A percentile compares a stretch with the other conserved stretches of the same genome.
These are phyloP conservation scores for Eutypa lata DNA, from an alignment of 2,329 filamentous ascomycete genomes.

Conservation along the genomic window DNA sequence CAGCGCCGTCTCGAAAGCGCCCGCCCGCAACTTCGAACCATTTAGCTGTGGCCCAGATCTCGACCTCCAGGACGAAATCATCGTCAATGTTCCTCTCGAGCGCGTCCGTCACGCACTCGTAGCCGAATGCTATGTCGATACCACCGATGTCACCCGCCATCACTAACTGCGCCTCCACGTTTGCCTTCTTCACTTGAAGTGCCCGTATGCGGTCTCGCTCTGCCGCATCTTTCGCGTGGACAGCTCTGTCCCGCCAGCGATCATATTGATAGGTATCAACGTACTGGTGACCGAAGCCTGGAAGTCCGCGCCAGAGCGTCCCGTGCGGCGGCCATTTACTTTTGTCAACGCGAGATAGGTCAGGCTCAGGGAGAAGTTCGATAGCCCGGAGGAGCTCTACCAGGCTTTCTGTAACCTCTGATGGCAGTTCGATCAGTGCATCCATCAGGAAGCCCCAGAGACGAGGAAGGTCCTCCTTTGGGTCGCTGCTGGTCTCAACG, in stretches of 20 bases:
- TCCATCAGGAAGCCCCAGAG: constrained; percentile 5
- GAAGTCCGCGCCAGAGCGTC: constrained; percentile 8
- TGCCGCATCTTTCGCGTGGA: not conserved
- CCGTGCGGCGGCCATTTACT: constrained; percentile 1
- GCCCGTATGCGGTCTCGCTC: not conserved
- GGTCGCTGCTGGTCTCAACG: not conserved
- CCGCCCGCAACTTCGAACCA: constrained; percentile 7
- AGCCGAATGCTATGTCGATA: constrained; percentile 9
- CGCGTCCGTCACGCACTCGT: constrained; percentile 11
- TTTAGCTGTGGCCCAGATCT: constrained; percentile 4
- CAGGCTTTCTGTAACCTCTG: not conserved
- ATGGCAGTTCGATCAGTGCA: constrained; percentile 4
- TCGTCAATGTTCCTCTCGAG: constrained; percentile 4
- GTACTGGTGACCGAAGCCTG: constrained; percentile 4
- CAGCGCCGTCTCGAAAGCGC: constrained; percentile 3
- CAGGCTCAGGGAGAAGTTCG: constrained; percentile 1
- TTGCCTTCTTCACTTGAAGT: constrained; percentile 1
- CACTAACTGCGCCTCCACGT: constrained; percentile 3
- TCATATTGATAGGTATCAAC: not conserved
- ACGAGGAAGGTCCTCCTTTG: not conserved
- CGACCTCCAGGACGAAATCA: constrained; percentile 4
- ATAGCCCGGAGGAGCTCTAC: constrained; percentile 4
- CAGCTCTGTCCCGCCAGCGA: not conserved
- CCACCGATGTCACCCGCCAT: not conserved
- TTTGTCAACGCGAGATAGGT: constrained; percentile 1